Evolutionary conservation across 352 stramenopile species (phyloP).

Genomic region (Halophytophthora polymorphica): DNA sequence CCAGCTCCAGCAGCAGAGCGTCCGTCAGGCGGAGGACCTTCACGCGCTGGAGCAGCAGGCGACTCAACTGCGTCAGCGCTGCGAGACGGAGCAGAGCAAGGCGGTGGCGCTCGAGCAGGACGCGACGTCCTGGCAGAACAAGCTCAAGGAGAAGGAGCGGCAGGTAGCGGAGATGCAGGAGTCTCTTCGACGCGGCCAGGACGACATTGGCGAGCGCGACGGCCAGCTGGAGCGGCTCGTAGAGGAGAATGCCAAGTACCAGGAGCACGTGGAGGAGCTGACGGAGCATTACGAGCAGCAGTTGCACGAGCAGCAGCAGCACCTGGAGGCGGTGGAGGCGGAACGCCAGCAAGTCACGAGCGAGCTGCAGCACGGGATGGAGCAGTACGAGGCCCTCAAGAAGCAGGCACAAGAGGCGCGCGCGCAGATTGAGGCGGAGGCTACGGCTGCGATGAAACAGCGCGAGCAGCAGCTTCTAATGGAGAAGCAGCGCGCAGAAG

Average conservation of each 20-base stretch:
- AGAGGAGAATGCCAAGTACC: conserved; percentile 40
- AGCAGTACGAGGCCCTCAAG: conserved; percentile 34
- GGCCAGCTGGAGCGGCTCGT: conserved; percentile 34
- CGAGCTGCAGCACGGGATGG: conserved; percentile 34
- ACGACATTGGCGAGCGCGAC: conserved; percentile 34
- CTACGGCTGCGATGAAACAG: conserved; percentile 40
- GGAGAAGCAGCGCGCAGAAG: conserved; percentile 40
- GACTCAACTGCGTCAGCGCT: conserved; percentile 37
- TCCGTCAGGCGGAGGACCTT: conserved; percentile 35
- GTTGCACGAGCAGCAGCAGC: conserved; percentile 39
- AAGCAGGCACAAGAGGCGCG: conserved; percentile 36
- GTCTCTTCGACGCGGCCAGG: conserved; percentile 19
- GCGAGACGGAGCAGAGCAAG: conserved; percentile 31
- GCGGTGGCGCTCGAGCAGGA: conserved; percentile 33
- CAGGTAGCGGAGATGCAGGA: conserved; percentile 30
- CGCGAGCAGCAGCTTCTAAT: conserved; percentile 49
- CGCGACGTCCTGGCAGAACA: conserved; percentile 31
- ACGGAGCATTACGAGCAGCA: conserved; percentile 51
- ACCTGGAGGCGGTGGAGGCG: conserved; percentile 30
- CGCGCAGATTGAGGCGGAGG: conserved; percentile 40
- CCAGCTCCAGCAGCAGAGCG: conserved; percentile 33
- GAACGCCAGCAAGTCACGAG: conserved; percentile 36
- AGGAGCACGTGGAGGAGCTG: conserved; percentile 39
- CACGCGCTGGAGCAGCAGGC: conserved; percentile 42
- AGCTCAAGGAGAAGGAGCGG: conserved; percentile 34